phyloP scores from a whole-genome alignment of 2,329 filamentous ascomycete species.

The Paraconiothyrium brasiliense region DNA sequence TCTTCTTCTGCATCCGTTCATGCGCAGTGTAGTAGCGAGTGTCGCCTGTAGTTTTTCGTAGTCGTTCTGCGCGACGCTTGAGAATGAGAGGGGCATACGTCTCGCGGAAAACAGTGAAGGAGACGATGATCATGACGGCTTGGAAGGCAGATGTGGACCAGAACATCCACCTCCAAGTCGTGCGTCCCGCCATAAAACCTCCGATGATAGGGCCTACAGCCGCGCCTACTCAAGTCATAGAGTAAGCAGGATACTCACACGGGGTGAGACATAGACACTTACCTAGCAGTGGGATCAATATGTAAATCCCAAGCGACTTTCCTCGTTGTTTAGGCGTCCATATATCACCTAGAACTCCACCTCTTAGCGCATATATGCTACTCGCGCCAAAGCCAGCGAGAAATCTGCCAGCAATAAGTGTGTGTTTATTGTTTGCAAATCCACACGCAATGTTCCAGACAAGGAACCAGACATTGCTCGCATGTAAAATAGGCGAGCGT shows the following conservation, averaged over 20 bases:
- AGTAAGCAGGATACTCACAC: not conserved
- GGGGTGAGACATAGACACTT: not conserved
- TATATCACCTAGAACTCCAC: slow-evolving; percentile 36
- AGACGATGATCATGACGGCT: slow-evolving; percentile 41
- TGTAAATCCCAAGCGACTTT: slow-evolving; percentile 30
- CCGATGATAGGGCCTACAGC: slow-evolving; percentile 35
- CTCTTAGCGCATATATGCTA: slow-evolving; percentile 32
- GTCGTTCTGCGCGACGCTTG: slow-evolving; percentile 33
- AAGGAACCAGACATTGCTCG: slow-evolving; percentile 36
- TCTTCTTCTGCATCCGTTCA: slow-evolving; percentile 31
- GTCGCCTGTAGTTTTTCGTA: slow-evolving; percentile 65
- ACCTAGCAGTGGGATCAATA: slow-evolving; percentile 33
- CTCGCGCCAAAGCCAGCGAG: slow-evolving; percentile 39
- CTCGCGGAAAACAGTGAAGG: slow-evolving; percentile 50
- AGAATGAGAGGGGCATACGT: slow-evolving; percentile 59
- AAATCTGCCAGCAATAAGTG: slow-evolving; percentile 36
- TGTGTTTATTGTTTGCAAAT: slow-evolving; percentile 34
- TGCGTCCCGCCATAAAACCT: slow-evolving; percentile 36
- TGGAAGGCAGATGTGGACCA: slow-evolving; percentile 39
- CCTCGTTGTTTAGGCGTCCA: slow-evolving; percentile 38
- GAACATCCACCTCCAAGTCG: slow-evolving; percentile 44
- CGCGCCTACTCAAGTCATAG: slow-evolving; percentile 6
- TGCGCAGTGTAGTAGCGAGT: slow-evolving; percentile 66
- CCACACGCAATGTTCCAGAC: slow-evolving; percentile 40
- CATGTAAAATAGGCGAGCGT: slow-evolving; percentile 31